Evolutionary conservation across 306 rosid species (phyloP).

Genomic region (Comarum palustre): DNA sequence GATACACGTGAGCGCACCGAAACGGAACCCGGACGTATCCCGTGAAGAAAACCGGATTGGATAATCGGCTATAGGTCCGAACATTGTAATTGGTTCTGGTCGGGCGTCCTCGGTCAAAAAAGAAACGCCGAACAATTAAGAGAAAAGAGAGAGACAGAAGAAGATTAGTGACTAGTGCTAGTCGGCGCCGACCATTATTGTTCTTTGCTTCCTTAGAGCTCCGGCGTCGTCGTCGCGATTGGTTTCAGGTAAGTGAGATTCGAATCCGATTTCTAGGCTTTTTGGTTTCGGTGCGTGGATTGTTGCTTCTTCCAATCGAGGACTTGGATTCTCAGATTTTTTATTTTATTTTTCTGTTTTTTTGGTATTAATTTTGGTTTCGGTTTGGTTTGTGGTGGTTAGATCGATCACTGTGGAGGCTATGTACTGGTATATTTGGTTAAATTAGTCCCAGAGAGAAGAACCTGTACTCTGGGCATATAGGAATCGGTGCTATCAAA

Average conservation of each 20-base stretch:
- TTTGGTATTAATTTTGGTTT: conserved; percentile 5
- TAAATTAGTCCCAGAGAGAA: conserved; percentile 36
- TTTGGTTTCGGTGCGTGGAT: background rate
- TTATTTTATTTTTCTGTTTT: background rate
- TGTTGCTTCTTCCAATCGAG: conserved; percentile 4
- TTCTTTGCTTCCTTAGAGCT: background rate
- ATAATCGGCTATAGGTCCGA: conserved; percentile 65
- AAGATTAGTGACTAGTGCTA: background rate
- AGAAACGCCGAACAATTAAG: conserved; percentile 23
- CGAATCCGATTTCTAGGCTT: background rate
- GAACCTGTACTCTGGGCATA: conserved; percentile 32
- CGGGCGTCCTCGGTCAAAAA: conserved; percentile 53
- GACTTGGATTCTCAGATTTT: conserved; percentile 3
- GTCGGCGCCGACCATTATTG: background rate
- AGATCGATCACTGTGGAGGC: conserved; percentile 39
- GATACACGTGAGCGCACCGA: conserved; percentile 44
- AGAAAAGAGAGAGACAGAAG: background rate
- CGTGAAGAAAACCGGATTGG: conserved; percentile 51
- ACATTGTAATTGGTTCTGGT: conserved; percentile 42
- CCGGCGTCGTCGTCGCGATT: background rate
- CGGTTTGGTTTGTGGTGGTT: conserved; percentile 29
- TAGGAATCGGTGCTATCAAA: conserved; percentile 24
- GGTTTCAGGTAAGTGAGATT: background rate
- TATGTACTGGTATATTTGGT: conserved; percentile 32
- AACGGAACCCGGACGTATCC: conserved; percentile 73